Base-by-base conservation (phyloP, 768 basidiomycete genomes). In the Fistulinella prunicolor region DNA sequence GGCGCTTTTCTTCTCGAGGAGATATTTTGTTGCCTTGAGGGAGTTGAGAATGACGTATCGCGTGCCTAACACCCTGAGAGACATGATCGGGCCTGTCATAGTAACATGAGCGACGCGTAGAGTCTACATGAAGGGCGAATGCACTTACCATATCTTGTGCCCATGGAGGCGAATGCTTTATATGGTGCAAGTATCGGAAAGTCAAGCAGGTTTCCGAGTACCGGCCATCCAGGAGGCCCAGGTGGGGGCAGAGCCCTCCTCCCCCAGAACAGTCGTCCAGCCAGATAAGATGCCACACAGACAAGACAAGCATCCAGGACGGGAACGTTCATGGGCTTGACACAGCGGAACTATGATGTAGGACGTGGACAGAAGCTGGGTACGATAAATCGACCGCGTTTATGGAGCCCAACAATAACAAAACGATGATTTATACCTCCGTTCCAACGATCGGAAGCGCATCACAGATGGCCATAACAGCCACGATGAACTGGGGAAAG, bases 181-280 rank as follows among this genome's bases (percentile, higher is more conserved):
- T 79, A 81, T 47, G 76, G 74, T 39, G 70, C 64, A 30, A 71
- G 65, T 13, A 64, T 63, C 22, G 80, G 80, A 71, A 82, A 74
- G 50, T 82, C 79, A n/a, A 80, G 59, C 6, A 78, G 55, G 52
- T 81, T 82, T 24, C 82, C 81, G 35, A 83, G 63, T 6, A 82
- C 23, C 4, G 73, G 79, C 38, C 45, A 50, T 20, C 50, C 54
- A 13, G 29, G 12, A 0, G 58, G 58, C 3, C 58, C 54, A 10
- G 49, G 58, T 4, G 50, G 58, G 19, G 41, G 45, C 1, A 37
- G 50, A 4, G 19, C 4, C 7, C 3, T 35, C 24, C 9, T 44
- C 14, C 17, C 34, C 21, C 28, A 22, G 7, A 36, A 1, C 20
- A 47, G 7, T 7, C 39, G 30, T 2, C 14, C 13, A 1, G 47